A percentile compares a stretch with the other conserved stretches of the same genome.
Conservation (phyloP, 257 asterid genomes). For the Paraleonurus japonicus region DNA sequence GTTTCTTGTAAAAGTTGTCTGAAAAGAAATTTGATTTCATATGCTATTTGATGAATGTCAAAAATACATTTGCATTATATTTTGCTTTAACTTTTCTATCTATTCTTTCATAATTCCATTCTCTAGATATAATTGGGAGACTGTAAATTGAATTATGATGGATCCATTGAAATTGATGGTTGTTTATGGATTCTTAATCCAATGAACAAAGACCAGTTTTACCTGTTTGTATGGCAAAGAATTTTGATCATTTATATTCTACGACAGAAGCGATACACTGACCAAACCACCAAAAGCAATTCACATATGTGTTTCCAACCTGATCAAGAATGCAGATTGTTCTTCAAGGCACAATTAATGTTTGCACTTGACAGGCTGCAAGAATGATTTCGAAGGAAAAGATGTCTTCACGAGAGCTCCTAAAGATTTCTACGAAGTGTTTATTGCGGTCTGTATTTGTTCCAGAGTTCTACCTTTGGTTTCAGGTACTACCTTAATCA, state of each 20-base stretch:
- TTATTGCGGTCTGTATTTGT: slow-evolving; percentile 73
- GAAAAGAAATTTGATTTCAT: background rate
- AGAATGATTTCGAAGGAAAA: background rate
- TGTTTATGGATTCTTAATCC: background rate
- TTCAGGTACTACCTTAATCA: slow-evolving; percentile 79
- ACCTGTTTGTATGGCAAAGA: background rate
- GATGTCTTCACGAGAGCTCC: background rate
- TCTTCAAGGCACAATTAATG: background rate
- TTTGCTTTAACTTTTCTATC: background rate
- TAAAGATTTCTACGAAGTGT: slow-evolving; percentile 28
- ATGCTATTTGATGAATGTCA: background rate
- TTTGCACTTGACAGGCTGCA: slow-evolving; percentile 8
- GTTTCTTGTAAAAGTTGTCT: background rate
- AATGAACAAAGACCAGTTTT: background rate
- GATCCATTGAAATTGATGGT: too few species aligned
- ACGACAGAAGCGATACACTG: background rate
- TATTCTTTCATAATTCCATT: background rate
- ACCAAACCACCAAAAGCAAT: background rate
- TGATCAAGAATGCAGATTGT: background rate
- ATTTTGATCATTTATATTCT: background rate
- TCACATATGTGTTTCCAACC: background rate
- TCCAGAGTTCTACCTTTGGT: slow-evolving; percentile 90
- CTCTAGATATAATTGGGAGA: too few species aligned
- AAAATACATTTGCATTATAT: background rate
- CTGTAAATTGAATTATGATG: too few species aligned